Percentiles rank a stretch among this genome's conserved stretches.
These are phyloP conservation scores for Aphanomyces euteiches DNA, from an alignment of 352 stramenopile species.

Conservation along the genomic window DNA sequence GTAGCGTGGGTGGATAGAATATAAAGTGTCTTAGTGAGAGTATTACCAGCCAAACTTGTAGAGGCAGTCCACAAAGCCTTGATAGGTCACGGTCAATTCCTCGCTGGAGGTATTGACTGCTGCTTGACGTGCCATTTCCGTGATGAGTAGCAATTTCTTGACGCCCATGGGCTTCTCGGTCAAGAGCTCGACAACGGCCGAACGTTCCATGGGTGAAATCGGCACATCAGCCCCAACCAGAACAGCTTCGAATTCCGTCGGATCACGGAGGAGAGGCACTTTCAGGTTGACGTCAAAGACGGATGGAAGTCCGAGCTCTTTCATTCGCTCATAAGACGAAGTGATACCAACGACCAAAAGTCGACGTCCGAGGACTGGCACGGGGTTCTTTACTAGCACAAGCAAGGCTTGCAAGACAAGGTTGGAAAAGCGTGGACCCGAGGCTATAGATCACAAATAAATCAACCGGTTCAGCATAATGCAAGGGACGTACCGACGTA, in stretches of 20 bases:
- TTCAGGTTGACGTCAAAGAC: constrained; percentile 93
- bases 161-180: constrained; percentile 94
- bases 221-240: constrained; percentile 77
- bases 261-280: constrained; percentile 88
- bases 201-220: constrained; percentile 59
- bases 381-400: constrained; percentile 97
- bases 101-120: constrained; percentile 37
- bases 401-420: constrained; percentile 97
- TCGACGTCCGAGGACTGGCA: constrained; percentile 89
- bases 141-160: constrained; percentile 96
- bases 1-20: neutral
- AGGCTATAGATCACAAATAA: constrained; percentile 40
- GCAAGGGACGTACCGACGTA: constrained; percentile 69
- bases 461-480: constrained; percentile 8
- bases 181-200: constrained; percentile 65
- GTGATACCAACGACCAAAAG: constrained; percentile 96
- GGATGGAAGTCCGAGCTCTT: constrained; percentile 91
- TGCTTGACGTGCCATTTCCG: constrained; percentile 95
- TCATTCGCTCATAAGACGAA: constrained; percentile 87
- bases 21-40: neutral
- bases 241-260: constrained; percentile 86
- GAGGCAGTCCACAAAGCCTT: constrained; percentile 77
- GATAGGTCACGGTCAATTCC: constrained; percentile 51
- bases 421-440: constrained; percentile 98
- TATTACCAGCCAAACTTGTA: constrained; percentile 61